Evolutionary conservation across 2,329 filamentous ascomycete genomes (phyloP), one percentile per base, ranked within the genome.

Genomic region (Teratosphaeria zuluensis): DNA sequence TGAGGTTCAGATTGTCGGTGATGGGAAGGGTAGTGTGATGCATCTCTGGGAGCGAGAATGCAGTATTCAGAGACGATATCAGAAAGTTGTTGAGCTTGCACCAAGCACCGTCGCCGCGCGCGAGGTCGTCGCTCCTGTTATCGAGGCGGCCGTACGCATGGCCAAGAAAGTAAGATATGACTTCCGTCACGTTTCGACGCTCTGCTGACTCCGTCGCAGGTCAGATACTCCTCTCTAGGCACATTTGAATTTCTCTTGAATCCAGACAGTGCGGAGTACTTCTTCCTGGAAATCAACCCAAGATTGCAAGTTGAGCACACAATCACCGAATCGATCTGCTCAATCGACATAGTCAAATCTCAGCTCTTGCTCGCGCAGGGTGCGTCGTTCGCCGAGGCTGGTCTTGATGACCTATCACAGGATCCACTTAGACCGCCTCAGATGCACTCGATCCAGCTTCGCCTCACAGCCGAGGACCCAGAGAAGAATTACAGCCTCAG

Each of bases 181-280:
- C 16, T 2, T 4, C 14, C 14, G 14, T 11, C 21, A 19, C 14
- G 5, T 14, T 7, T 31, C 4, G 21, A 16, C 57, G 12, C 54
- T 28, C 33, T 58, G 31, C 57, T 57, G 16, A 58, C n/a, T 24
- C 3, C 1, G 42, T 53, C 21, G n/a, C 61, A 79, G 72, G 78
- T 84, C 55, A 70, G 75, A 3, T 86, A 86, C 67, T 73, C 74
- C 54, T 84, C 81, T 0, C 73, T 86, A 0, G 84, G 84, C 8
- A 87, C 84, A 0, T 85, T 85, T 62, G 84, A 87, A 66, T 87
- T 86, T 59, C 74, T 87, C 0, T 76, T 84, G 12, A 81, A 80
- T 58, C 76, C 79, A 11, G 60, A 69, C 0, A 77, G 71, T 0
- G 67, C 68, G 1, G 76, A 81, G 28, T 82, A 79, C 67, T 85